Evolutionary conservation across 106 monocot genomes (phyloP), one percentile per base, ranked within the genome.

Genomic region (Cymbidium sinense): DNA sequence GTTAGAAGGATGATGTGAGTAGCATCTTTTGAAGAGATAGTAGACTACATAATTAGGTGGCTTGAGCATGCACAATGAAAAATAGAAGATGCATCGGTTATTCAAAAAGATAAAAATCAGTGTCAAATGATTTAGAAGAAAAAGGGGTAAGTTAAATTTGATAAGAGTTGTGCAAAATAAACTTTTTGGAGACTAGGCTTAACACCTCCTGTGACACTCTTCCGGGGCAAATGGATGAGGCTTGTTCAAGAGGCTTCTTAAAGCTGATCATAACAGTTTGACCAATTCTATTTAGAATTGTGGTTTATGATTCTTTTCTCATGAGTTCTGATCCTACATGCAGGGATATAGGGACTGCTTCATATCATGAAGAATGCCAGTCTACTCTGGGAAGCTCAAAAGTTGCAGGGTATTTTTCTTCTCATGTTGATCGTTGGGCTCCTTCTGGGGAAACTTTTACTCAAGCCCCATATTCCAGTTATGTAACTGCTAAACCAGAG

Each of bases 371-470:
- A 2, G 80, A 87, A 69, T 23, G 44, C n/a, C 78, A 64, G 21
- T 44, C 55, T n/a, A 62, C 61, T 35, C 55, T 70, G 28, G 75
- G 79, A 33, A 83, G 37, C 39, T 36, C 54, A 12, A 86, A 65
- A 70, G 15, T 75, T 58, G 61, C 79, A 5, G 78, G 69, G 47
- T 75, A 81, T 83, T 75, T 82, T 65, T 67, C 83, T 77, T 74
- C 79, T 72, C 83, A 75, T 64, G 79, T 58, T 70, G 81, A 82
- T 73, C 51, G 69, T 30, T 52, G 21, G 13, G 28, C 81, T 64
- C 11, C 81, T 77, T 74, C 72, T 74, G 50, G 79, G 76, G 94
- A 91, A 61, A 70, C 23, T 82, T 82, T 55, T 10, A 69, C 52
- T 36, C 77, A 79, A 18, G 78, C 70, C 64, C 69, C 50, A 5